Percentiles rank a stretch among this genome's conserved stretches.
Evolutionary conservation across 2,329 filamentous ascomycete species (phyloP).

Genomic region (Blastomyces parvus): DNA sequence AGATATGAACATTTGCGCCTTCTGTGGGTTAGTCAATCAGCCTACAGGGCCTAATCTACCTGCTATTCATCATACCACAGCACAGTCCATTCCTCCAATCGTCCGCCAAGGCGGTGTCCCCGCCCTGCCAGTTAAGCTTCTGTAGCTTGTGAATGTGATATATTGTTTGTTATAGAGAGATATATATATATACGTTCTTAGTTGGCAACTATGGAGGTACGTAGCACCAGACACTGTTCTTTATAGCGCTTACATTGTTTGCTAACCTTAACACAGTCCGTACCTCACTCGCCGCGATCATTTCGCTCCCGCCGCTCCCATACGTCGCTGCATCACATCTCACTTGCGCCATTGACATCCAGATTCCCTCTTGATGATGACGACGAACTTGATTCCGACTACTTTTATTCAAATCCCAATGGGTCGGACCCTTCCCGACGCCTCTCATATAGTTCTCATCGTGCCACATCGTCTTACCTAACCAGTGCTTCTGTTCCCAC

Average conservation of each 20-base stretch:
- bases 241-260: not conserved
- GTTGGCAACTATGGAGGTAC: constrained; percentile 5
- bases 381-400: constrained; percentile 19
- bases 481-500: constrained; percentile 35
- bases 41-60: not conserved
- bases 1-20: not conserved
- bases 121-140: not conserved
- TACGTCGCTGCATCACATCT: constrained; percentile 50
- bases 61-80: not conserved
- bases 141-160: not conserved
- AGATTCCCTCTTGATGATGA: constrained; percentile 45
- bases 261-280: constrained; percentile 8
- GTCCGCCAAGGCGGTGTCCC: not conserved
- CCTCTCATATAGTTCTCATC: constrained; percentile 24
- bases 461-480: constrained; percentile 29
- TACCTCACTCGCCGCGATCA: constrained; percentile 17
- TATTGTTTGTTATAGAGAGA: not conserved
- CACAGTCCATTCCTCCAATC: not conserved
- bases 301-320: constrained; percentile 46
- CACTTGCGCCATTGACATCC: constrained; percentile 50
- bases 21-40: too few species aligned
- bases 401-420: constrained; percentile 22
- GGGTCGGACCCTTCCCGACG: constrained; percentile 19
- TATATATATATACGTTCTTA: not conserved
- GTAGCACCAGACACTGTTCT: not conserved